A percentile compares a stretch with the other conserved stretches of the same genome.
Conservation (phyloP, 106 monocot genomes). For the Acorus gramineus region DNA sequence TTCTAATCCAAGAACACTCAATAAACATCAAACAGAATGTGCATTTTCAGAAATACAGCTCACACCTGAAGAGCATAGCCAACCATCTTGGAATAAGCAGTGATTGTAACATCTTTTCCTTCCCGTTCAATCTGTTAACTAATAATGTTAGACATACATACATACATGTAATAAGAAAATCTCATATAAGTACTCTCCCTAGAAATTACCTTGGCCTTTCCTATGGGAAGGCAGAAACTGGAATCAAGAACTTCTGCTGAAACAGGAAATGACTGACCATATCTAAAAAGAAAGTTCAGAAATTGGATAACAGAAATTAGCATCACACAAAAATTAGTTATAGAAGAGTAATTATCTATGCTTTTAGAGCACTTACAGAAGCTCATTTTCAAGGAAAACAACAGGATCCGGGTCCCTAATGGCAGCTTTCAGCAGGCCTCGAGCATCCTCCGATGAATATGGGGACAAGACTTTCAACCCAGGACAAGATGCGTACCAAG, state of each 20-base stretch:
- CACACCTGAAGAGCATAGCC: slow-evolving; percentile 83
- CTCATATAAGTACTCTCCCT: neutral
- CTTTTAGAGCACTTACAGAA: slow-evolving; percentile 45
- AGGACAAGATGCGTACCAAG: slow-evolving; percentile 86
- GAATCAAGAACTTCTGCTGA: slow-evolving; percentile 93
- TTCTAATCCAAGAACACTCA: too few species aligned
- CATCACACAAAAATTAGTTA: neutral
- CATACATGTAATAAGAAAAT: neutral
- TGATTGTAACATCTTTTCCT: slow-evolving; percentile 87
- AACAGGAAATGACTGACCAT: slow-evolving; percentile 91
- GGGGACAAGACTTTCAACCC: slow-evolving; percentile 82
- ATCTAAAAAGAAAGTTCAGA: slow-evolving; percentile 26
- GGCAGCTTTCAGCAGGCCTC: slow-evolving; percentile 91
- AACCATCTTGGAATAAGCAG: slow-evolving; percentile 95
- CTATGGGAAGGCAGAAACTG: slow-evolving; percentile 91
- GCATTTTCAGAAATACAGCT: neutral
- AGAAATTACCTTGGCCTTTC: slow-evolving; percentile 81
- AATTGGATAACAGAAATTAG: neutral
- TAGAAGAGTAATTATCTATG: neutral
- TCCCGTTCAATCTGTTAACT: slow-evolving; percentile 67
- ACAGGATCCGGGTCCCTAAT: slow-evolving; percentile 96
- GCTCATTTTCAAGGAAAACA: slow-evolving; percentile 91
- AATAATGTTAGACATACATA: neutral
- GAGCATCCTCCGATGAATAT: slow-evolving; percentile 90
- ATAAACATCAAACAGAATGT: neutral